Conservation (phyloP, 805 yeast genomes). For the Cyberlindnera mississippiensis region DNA sequence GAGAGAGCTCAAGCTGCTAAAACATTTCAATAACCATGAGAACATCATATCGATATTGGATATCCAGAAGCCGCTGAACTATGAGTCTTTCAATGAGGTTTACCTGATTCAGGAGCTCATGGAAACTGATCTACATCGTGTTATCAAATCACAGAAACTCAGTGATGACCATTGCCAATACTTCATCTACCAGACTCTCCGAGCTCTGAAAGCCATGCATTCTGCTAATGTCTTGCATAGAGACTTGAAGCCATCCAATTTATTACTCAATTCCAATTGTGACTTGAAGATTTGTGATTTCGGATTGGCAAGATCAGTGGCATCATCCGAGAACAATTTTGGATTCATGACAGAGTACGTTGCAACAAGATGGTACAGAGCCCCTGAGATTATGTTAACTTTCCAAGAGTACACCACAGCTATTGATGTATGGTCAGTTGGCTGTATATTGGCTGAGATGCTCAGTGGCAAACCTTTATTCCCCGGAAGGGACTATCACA, state of each 20-base stretch:
- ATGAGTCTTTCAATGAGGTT: slow-evolving; percentile 63
- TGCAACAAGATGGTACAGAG: slow-evolving; percentile 83
- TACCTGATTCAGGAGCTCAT: slow-evolving; percentile 73
- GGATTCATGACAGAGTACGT: slow-evolving; percentile 74
- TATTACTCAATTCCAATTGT: slow-evolving; percentile 64
- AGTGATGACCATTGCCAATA: slow-evolving; percentile 69
- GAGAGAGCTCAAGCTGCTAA: slow-evolving; percentile 63
- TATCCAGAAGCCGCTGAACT: slow-evolving; percentile 57
- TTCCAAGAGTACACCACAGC: slow-evolving; percentile 70
- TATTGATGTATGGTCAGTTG: slow-evolving; percentile 78
- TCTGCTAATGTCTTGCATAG: slow-evolving; percentile 71
- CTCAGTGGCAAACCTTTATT: slow-evolving; percentile 55
- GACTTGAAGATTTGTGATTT: slow-evolving; percentile 77
- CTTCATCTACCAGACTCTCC: slow-evolving; percentile 62
- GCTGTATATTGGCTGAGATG: slow-evolving; percentile 74
- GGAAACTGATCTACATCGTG: slow-evolving; percentile 70
- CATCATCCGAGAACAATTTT: slow-evolving; percentile 43
- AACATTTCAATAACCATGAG: slow-evolving; percentile 63
- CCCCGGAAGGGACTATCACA: slow-evolving; percentile 72
- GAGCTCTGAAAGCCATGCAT: slow-evolving; percentile 70
- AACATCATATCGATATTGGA: slow-evolving; percentile 66
- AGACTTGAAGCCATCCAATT: slow-evolving; percentile 72
- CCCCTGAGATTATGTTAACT: slow-evolving; percentile 79
- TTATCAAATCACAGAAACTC: slow-evolving; percentile 52
- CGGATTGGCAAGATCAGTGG: slow-evolving; percentile 61